Evolutionary conservation across 495 filamentous ascomycete genomes (phyloP), one percentile per base, ranked within the genome.

Genomic region (Thermochaetoides thermophila): DNA sequence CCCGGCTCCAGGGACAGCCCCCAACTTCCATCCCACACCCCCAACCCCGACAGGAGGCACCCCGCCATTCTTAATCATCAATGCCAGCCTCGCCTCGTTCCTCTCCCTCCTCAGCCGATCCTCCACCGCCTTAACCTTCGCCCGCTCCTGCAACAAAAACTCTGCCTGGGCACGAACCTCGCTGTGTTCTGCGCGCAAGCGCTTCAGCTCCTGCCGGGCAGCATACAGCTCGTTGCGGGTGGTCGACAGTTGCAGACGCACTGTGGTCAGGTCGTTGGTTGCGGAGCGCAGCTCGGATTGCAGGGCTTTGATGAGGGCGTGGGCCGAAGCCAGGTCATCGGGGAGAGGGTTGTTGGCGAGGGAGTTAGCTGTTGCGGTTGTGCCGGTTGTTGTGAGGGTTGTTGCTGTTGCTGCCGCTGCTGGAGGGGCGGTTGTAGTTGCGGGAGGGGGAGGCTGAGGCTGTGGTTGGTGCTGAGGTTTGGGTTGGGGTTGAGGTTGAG

Each of bases 201-300:
- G 41, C 29, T 48, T 48, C 17, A 44, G 44, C 3, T 39, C 23
- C 29, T 48, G 47, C 2, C 42, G 34, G 5, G 47, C 44, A 4
- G 47, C 31, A 31, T 53, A 53, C 5, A 53, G 28, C 30, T 50
- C 47, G 47, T 53, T 53, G 13, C 39, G 39, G 2, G 49, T 30
- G 3, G 44, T 30, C 11, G 44, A 43, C 1, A 48, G 32, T 14
- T 37, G 35, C 21, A 53, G 28, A 11, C 38, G 36, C 14, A 44
- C 47, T 11, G 32, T 29, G 39, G 48, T 42, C 7, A 46, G 47
- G 23, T 53, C 44, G 8, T 7, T 32, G 1, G 37, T 22, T 7
- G 45, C 23, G 10, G 28, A 32, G 2, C 24, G 22, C 0, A 50
- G 38, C 3, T 30, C 19, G 11, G 40, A 15, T 12, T 38, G 40